These are phyloP conservation scores for Trichocladium uniseriatum DNA, from an alignment of 495 filamentous ascomycete species.

Conservation along the genomic window DNA sequence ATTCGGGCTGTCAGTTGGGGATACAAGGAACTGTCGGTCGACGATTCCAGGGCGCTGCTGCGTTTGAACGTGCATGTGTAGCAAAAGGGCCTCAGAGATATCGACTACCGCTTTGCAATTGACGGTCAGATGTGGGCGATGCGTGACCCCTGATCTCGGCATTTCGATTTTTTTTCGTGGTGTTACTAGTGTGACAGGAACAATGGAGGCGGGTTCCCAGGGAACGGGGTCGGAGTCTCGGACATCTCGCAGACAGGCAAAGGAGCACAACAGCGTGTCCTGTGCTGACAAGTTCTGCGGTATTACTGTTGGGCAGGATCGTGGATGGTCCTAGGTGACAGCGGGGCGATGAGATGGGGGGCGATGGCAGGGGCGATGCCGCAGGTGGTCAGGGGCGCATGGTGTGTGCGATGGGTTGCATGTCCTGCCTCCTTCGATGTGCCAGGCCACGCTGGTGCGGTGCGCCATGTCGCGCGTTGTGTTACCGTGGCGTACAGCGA, in stretches of 20 bases:
- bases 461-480: constrained; percentile 4
- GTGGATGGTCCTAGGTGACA: background rate
- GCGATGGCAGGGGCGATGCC: background rate
- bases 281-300: background rate
- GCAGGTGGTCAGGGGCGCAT: background rate
- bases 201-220: background rate
- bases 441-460: background rate
- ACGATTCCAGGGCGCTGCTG: too few species aligned
- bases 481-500: constrained; percentile 1
- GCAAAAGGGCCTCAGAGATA: too few species aligned
- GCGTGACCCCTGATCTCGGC: background rate
- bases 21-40: too few species aligned
- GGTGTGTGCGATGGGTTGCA: background rate
- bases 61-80: too few species aligned
- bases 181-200: too few species aligned
- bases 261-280: background rate
- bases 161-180: background rate
- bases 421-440: background rate
- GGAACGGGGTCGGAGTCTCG: background rate
- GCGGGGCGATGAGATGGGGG: background rate
- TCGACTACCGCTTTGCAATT: too few species aligned
- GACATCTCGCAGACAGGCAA: background rate
- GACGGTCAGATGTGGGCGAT: too few species aligned
- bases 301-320: constrained; percentile 3
- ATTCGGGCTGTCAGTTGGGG: too few species aligned